Base-by-base conservation (phyloP, 31 red algal genomes). In the Porphyra umbilicalis region DNA sequence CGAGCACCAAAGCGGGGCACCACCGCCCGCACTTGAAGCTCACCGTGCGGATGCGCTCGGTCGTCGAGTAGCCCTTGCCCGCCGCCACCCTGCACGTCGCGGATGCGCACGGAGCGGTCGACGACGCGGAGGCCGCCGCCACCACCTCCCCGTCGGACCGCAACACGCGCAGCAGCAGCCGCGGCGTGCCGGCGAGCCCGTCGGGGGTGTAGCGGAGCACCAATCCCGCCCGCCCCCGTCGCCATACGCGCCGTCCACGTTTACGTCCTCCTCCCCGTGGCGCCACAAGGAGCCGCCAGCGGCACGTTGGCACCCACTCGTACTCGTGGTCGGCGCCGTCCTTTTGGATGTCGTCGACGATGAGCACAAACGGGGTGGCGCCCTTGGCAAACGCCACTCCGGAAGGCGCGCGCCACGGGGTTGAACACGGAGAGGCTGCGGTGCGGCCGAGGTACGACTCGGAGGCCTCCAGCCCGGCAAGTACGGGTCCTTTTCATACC, bases 311-410 rank as follows among this genome's bases (percentile, higher is more conserved):
- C 38, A 79, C 31, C 35, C 38, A 39, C 78, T 79, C 78, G 35
- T 79, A 79, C 35, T 32, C 36, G 78, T 79, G 78, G 30, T 8
- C 10, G 25, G 35, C 78, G 38, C 29, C 35, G 35, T 79, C 78
- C 78, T 79, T 79, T 79, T 79, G 78, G 38, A 79, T 79, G 38
- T 79, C 78, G 35, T 79, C 78, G n/a, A 79, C 78, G 35, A 79
- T 34, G 30, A 79, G 78, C 36, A 36, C n/a, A 29, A 35, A 79
- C 9, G 78, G 78, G 36, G 34, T 25, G 78, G 18, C 38, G 78
- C 78, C 38, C 33, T 79, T 79, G 78, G 78, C 78, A 33, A 79
- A 25, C 78, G 34, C 38, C 78, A 38, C 30, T 38, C 38, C 78
- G 35, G 78, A 39, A 79, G 18, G 78, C 78, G 25, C 38, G 35